A percentile compares a stretch with the other conserved stretches of the same genome.
Evolutionary conservation across 345 rosid species (phyloP).

Genomic region (Eucalyptus cladocalyx): DNA sequence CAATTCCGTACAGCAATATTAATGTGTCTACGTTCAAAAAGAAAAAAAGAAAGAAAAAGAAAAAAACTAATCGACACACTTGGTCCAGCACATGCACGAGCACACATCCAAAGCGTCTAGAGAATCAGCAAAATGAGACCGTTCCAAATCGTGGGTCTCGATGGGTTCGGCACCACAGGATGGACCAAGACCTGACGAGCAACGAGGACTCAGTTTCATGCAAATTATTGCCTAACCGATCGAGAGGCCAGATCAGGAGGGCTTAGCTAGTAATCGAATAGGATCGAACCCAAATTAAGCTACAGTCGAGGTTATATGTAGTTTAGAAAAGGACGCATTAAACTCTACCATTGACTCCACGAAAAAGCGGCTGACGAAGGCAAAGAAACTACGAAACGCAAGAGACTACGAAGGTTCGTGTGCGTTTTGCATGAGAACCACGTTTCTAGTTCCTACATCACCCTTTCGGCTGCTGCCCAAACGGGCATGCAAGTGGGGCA

Average conservation of each 20-base stretch:
- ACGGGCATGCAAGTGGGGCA: neutral
- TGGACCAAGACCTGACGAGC: neutral
- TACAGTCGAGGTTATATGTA: neutral
- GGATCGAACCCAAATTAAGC: neutral
- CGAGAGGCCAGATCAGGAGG: neutral
- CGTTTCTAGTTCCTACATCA: neutral
- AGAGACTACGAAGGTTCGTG: neutral
- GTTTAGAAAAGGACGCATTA: neutral
- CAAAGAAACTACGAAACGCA: neutral
- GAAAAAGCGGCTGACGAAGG: neutral
- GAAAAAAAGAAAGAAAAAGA: neutral
- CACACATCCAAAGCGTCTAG: neutral
- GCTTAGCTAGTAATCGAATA: neutral
- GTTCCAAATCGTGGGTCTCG: neutral
- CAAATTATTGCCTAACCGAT: neutral
- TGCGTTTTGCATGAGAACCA: neutral
- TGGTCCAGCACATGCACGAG: neutral
- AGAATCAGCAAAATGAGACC: neutral
- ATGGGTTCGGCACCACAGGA: neutral
- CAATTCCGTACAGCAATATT: neutral
- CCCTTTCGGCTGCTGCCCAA: neutral
- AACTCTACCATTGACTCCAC: neutral
- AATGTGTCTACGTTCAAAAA: neutral
- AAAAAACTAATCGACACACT: neutral
- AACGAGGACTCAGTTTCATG: neutral